These are phyloP conservation scores for Claviceps paspali DNA, from an alignment of 2,329 filamentous ascomycete genomes.

Conservation along the genomic window DNA sequence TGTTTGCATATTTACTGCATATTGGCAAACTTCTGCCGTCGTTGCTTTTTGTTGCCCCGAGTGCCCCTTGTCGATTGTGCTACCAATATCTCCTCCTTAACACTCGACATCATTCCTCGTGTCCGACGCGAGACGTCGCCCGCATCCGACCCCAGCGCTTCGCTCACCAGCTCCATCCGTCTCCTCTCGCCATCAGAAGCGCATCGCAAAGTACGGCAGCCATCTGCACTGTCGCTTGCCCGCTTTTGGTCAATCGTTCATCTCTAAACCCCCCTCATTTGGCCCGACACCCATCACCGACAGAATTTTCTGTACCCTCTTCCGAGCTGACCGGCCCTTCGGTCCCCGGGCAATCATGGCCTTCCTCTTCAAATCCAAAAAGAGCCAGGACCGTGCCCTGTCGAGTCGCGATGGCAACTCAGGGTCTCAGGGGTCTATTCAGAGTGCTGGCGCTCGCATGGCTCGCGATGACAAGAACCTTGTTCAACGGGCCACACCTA, in stretches of 20 bases:
- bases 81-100: not conserved
- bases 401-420: conserved; percentile 38
- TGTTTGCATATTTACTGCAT: no score
- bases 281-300: not conserved
- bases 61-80: not conserved
- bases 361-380: conserved; percentile 73
- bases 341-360: conserved; percentile 44
- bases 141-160: not conserved
- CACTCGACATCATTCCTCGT: conserved; percentile 4
- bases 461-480: conserved; percentile 38
- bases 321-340: conserved; percentile 18
- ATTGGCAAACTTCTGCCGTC: no score
- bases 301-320: not conserved
- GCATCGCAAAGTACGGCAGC: not conserved
- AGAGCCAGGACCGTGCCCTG: conserved; percentile 49
- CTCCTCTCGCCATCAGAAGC: not conserved
- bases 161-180: not conserved
- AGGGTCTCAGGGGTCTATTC: conserved; percentile 32
- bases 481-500: conserved; percentile 51
- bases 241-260: no score
- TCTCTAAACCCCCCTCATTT: not conserved
- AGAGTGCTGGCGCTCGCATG: conserved; percentile 30
- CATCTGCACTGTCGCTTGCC: not conserved
- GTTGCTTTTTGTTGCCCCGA: no score
- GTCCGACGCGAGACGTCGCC: conserved; percentile 1